phyloP scores from a whole-genome alignment of 2,329 filamentous ascomycete genomes.

The Penicillium sp. region DNA sequence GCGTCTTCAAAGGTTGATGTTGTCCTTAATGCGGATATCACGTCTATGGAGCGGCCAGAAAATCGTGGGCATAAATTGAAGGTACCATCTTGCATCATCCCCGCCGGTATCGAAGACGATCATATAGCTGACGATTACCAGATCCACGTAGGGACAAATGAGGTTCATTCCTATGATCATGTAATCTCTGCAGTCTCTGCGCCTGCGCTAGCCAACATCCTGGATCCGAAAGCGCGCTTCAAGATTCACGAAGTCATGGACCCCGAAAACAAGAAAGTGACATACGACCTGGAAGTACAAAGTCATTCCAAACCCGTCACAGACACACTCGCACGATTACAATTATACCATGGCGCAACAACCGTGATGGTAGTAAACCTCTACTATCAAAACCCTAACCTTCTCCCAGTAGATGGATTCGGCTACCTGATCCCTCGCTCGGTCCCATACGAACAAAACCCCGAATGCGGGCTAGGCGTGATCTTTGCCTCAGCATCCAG shows the following conservation, averaged over 20 bases:
- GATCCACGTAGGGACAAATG: constrained; percentile 18
- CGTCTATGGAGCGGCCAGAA: background rate
- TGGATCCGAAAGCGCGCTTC: constrained; percentile 15
- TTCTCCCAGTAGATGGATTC: constrained; percentile 73
- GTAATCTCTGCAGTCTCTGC: constrained; percentile 39
- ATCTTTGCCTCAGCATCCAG: constrained; percentile 80
- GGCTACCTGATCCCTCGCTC: constrained; percentile 88
- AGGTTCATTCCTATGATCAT: constrained; percentile 27
- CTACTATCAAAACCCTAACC: constrained; percentile 68
- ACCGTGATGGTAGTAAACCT: constrained; percentile 93
- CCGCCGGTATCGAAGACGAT: background rate
- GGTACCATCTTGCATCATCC: constrained; percentile 21
- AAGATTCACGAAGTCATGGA: background rate
- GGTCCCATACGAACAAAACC: constrained; percentile 70
- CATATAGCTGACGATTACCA: constrained; percentile 14
- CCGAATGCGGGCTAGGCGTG: constrained; percentile 82
- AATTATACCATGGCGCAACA: constrained; percentile 61
- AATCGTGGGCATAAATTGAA: constrained; percentile 21
- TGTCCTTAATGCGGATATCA: constrained; percentile 52
- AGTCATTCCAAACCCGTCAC: constrained; percentile 7
- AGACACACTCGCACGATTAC: constrained; percentile 27
- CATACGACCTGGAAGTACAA: background rate
- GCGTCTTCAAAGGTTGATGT: constrained; percentile 63
- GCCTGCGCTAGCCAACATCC: constrained; percentile 28
- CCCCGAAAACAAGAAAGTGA: background rate